Base-by-base conservation (phyloP, 1,284 basidiomycete genomes). In the Sanguinoderma infundibulare region DNA sequence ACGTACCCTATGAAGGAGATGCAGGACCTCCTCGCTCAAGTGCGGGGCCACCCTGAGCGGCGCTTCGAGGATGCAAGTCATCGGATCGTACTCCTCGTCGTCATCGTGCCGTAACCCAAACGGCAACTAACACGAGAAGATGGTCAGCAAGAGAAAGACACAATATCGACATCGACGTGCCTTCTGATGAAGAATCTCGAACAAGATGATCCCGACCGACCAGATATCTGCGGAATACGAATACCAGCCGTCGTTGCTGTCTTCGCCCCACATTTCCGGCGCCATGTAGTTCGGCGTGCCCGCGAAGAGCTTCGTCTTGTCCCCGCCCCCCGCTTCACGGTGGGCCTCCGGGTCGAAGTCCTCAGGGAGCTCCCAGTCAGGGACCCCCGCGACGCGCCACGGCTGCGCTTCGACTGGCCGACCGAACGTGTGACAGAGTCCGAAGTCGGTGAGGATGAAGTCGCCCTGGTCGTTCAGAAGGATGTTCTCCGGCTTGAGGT, bases 381-480 rank as follows among this genome's bases (percentile, higher is more conserved):
- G 20, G 53, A 35, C 38, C 20, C 34, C 59, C 79, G 70, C 87
- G 83, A 58, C 42, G 42, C 57, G 40, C 67, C 67, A 69, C 36
- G 64, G 64, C 35, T 65, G 66, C 15, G 62, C 53, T 5, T 53
- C 53, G 2, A 51, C 15, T 20, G 55, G 83, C 83, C 32, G 87
- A 76, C 53, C 79, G 74, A 85, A 89, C 8, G 86, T 83, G 1
- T 81, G 81, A 66, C 85, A 85, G 3, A 89, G 76, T 0, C 87
- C 87, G 71, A 89, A 89, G 72, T 89, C 87, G 30, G 85, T 83
- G 42, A 90, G 77, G 68, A 87, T 84, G 58, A 87, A 74, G 64
- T 72, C 67, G 35, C 74, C 81, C 55, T 80, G 76, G 0, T 75
- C 73, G 51, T 82, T 81, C 22, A 87, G 72, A 14, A 87, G 73